Percentiles rank a stretch among this genome's conserved stretches.
Evolutionary conservation across 768 basidiomycete species (phyloP).

Genomic region (Crepidotus variabilis): DNA sequence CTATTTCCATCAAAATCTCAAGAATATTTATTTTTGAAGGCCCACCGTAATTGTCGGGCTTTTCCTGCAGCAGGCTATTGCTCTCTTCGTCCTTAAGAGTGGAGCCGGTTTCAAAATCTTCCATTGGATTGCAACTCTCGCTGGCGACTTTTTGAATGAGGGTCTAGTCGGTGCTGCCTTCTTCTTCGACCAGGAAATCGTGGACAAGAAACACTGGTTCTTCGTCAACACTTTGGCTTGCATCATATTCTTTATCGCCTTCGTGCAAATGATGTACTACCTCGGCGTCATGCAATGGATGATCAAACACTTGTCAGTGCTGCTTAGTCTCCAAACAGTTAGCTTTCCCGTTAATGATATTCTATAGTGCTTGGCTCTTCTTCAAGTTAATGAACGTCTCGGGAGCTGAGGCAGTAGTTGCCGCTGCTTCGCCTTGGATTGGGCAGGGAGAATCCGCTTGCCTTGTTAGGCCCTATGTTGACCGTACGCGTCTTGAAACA

Average conservation of each 20-base stretch:
- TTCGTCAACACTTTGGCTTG: slow-evolving; percentile 71
- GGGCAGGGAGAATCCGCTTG: slow-evolving; percentile 90
- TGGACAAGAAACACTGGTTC: slow-evolving; percentile 75
- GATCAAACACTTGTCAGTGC: slow-evolving; percentile 71
- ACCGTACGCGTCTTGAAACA: slow-evolving; percentile 32
- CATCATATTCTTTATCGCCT: slow-evolving; percentile 93
- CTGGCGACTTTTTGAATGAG: slow-evolving; percentile 73
- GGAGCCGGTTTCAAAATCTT: slow-evolving; percentile 81
- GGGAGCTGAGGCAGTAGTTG: slow-evolving; percentile 93
- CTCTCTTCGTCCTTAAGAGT: slow-evolving; percentile 86
- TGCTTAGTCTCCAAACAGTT: not conserved
- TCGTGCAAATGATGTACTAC: slow-evolving; percentile 89
- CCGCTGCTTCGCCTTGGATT: slow-evolving; percentile 90
- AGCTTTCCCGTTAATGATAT: not conserved
- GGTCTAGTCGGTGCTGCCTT: slow-evolving; percentile 70
- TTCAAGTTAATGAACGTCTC: slow-evolving; percentile 89
- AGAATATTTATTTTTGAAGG: slow-evolving; percentile 34
- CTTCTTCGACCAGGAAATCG: slow-evolving; percentile 73
- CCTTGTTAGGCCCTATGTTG: slow-evolving; percentile 79
- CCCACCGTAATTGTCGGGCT: slow-evolving; percentile 86
- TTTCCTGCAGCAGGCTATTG: slow-evolving; percentile 80
- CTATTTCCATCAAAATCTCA: not conserved
- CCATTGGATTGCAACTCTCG: slow-evolving; percentile 76
- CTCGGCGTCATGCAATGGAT: slow-evolving; percentile 94
- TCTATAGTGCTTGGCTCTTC: slow-evolving; percentile 83